Evolutionary conservation across 192 early-diverging fungal species (phyloP).

Genomic region (Thamnidium elegans): DNA sequence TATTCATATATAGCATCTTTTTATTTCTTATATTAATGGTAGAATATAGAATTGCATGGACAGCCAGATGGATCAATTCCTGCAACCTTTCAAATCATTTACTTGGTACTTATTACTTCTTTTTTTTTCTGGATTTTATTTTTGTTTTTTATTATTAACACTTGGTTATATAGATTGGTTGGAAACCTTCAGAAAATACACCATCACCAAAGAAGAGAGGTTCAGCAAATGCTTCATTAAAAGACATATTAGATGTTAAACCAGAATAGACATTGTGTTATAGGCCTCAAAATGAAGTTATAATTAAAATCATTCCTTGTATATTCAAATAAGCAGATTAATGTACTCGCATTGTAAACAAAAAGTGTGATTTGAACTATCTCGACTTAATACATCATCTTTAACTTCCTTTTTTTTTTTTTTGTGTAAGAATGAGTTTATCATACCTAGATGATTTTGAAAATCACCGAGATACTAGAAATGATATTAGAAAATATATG

Average conservation of each 20-base stretch:
- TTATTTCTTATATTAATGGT: neutral
- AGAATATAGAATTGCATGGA: constrained; percentile 73
- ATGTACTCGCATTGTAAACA: no score
- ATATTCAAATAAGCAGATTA: no score
- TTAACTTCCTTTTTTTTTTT: no score
- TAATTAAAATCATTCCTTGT: no score
- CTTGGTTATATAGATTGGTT: constrained; percentile 69
- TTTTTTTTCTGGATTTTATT: neutral
- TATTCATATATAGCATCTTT: neutral
- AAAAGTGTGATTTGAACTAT: no score
- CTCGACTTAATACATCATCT: no score
- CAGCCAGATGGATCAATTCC: constrained; percentile 85
- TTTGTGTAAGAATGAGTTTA: no score
- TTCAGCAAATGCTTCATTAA: constrained; percentile 76
- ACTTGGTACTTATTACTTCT: constrained; percentile 37
- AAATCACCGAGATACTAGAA: no score
- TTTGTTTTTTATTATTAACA: constrained; percentile 14
- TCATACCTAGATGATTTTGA: no score
- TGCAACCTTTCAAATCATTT: constrained; percentile 89
- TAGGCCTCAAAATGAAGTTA: no score
- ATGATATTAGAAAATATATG: no score
- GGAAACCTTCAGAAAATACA: constrained; percentile 86
- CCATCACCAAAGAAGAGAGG: constrained; percentile 82
- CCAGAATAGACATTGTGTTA: neutral
- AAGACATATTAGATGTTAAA: constrained; percentile 52